These are phyloP conservation scores for Scheffersomyces illinoinensis DNA, from an alignment of 1,139 yeast genomes.

Conservation along the genomic window DNA sequence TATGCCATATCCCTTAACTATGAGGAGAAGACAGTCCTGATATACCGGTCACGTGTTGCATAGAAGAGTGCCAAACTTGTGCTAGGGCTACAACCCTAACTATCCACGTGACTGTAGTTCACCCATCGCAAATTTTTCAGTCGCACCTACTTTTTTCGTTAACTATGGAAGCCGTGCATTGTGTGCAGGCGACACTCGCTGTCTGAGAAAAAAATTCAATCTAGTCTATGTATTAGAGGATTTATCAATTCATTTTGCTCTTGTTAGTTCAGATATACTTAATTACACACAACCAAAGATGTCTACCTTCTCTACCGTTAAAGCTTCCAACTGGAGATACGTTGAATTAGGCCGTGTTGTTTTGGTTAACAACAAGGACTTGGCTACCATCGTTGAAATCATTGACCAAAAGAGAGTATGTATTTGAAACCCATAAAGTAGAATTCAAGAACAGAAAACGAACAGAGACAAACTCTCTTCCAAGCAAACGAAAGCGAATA, in stretches of 20 bases:
- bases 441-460: conserved; percentile 1
- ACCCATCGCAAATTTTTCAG: neutral
- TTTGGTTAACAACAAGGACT: conserved; percentile 77
- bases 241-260: neutral
- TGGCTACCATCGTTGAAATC: conserved; percentile 96
- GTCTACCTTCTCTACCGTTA: conserved; percentile 66
- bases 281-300: conserved; percentile 16
- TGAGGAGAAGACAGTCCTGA: neutral
- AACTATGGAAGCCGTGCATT: neutral
- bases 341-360: conserved; percentile 99
- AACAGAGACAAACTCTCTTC: neutral
- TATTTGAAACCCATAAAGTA: conserved; percentile 17
- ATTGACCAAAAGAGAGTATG: conserved; percentile 98
- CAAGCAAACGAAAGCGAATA: neutral
- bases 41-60: neutral
- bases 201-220: neutral
- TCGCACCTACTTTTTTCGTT: neutral
- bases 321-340: conserved; percentile 98
- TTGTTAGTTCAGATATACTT: neutral
- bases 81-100: neutral
- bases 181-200: neutral
- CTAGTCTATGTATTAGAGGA: neutral
- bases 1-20: neutral
- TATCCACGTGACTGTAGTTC: neutral
- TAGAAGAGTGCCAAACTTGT: neutral